phyloP scores from a whole-genome alignment of 2,329 filamentous ascomycete species.

The Rosellinia necatrix region DNA sequence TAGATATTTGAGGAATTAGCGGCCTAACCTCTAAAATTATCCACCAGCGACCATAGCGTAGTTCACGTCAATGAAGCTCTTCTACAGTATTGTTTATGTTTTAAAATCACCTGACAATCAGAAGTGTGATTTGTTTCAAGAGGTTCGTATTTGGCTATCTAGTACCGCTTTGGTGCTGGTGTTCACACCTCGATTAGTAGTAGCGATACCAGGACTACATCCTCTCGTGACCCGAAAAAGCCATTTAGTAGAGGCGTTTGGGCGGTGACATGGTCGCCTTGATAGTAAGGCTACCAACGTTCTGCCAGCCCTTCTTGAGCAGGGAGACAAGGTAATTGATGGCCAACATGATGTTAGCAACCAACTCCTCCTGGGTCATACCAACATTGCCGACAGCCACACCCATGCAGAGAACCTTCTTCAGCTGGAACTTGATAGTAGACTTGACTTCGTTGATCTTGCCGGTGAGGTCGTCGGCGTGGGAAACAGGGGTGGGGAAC shows the following conservation, averaged over 20 bases:
- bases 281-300: slow-evolving; percentile 99
- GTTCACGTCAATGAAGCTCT: too few relatives aligned
- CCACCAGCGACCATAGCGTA: too few relatives aligned
- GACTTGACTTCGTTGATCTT: slow-evolving; percentile 99
- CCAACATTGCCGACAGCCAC: slow-evolving; percentile 98
- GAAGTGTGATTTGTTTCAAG: slow-evolving; percentile 3
- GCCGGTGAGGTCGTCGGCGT: slow-evolving; percentile 88
- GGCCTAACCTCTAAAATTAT: too few relatives aligned
- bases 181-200: slow-evolving; percentile 22
- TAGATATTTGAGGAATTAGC: too few relatives aligned
- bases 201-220: slow-evolving; percentile 36
- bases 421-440: slow-evolving; percentile 99
- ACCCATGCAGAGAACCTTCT: slow-evolving; percentile 99
- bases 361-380: slow-evolving; percentile 94
- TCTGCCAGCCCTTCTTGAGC: slow-evolving; percentile 99
- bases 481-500: slow-evolving; percentile 98
- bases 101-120: not conserved
- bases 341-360: slow-evolving; percentile 98
- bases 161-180: slow-evolving; percentile 17
- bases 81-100: too few relatives aligned
- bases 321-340: slow-evolving; percentile 99
- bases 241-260: slow-evolving; percentile 89
- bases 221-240: slow-evolving; percentile 30
- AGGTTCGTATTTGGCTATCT: slow-evolving; percentile 40
- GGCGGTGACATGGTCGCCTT: slow-evolving; percentile 99